A percentile compares a stretch with the other conserved stretches of the same genome.
These are phyloP conservation scores for Backusella parvicylindrica DNA, from an alignment of 192 early-diverging fungal species.

Conservation along the genomic window DNA sequence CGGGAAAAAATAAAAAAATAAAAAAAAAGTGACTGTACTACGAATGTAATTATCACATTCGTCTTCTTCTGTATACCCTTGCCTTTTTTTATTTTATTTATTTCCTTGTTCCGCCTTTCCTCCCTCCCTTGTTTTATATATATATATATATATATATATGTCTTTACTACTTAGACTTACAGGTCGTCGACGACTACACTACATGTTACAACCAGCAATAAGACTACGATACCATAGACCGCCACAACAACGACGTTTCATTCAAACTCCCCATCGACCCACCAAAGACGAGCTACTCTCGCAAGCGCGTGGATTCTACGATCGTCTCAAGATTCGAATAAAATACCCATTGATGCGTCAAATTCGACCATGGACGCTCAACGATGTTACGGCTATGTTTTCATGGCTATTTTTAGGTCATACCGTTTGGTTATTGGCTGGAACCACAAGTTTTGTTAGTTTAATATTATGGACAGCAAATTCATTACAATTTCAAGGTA, in stretches of 20 bases:
- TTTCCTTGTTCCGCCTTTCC: not conserved
- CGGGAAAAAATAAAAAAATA: not conserved
- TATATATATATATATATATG: not conserved
- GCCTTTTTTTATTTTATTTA: not conserved
- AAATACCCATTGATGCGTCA: constrained; percentile 61
- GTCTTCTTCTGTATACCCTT: not conserved
- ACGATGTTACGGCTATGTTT: constrained; percentile 87
- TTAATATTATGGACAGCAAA: constrained; percentile 77
- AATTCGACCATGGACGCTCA: constrained; percentile 73
- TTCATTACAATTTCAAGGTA: constrained; percentile 79
- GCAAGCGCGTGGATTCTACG: constrained; percentile 54
- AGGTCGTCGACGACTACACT: not conserved
- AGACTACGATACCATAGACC: not conserved
- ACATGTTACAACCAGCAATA: not conserved
- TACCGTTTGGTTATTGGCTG: constrained; percentile 78
- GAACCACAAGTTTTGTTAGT: constrained; percentile 87
- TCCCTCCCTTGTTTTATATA: not conserved
- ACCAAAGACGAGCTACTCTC: constrained; percentile 53
- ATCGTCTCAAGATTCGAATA: constrained; percentile 56
- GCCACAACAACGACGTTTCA: not conserved
- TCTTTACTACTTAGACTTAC: not conserved
- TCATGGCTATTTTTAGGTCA: constrained; percentile 89
- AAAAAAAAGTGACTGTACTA: not conserved
- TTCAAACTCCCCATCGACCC: constrained; percentile 25
- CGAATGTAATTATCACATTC: not conserved